Percentiles rank a stretch among this genome's conserved stretches.
These are phyloP conservation scores for Cardiospermum halicacabum DNA, from an alignment of 345 rosid species.

Conservation along the genomic window DNA sequence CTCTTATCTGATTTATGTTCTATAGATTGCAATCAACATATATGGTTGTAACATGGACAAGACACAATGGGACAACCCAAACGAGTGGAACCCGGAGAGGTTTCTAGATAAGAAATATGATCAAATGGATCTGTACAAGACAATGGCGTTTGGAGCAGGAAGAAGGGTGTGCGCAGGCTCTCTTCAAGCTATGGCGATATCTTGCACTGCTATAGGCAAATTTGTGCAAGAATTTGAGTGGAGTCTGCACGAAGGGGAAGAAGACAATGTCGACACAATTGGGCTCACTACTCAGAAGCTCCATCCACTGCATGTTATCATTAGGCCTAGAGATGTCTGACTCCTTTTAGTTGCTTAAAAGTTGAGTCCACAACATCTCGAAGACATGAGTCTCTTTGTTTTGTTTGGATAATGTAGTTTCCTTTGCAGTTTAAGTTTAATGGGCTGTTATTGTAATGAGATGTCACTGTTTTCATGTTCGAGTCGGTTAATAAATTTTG, in stretches of 20 bases:
- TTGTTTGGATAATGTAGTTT: no score
- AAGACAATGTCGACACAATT: conserved; percentile 56
- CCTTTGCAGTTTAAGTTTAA: no score
- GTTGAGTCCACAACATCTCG: background rate
- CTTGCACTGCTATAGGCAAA: conserved; percentile 58
- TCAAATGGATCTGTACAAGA: conserved; percentile 56
- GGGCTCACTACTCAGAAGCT: conserved; percentile 74
- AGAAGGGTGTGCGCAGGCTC: conserved; percentile 78
- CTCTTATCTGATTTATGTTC: background rate
- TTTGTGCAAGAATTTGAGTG: conserved; percentile 78
- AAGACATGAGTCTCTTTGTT: background rate
- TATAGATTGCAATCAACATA: conserved; percentile 79
- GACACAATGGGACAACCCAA: conserved; percentile 61
- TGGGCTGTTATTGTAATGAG: no score
- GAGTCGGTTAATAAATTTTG: no score
- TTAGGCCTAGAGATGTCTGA: conserved; percentile 40
- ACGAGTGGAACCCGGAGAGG: conserved; percentile 77
- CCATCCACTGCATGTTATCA: conserved; percentile 52
- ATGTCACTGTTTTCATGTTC: no score
- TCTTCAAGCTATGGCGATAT: conserved; percentile 57
- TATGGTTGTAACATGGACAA: conserved; percentile 92
- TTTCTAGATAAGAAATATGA: conserved; percentile 54
- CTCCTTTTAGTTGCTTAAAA: background rate
- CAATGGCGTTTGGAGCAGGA: conserved; percentile 92
- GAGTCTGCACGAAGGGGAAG: conserved; percentile 58